Base-by-base conservation (phyloP, 2,329 filamentous ascomycete species). In the Fusarium lyarnte region DNA sequence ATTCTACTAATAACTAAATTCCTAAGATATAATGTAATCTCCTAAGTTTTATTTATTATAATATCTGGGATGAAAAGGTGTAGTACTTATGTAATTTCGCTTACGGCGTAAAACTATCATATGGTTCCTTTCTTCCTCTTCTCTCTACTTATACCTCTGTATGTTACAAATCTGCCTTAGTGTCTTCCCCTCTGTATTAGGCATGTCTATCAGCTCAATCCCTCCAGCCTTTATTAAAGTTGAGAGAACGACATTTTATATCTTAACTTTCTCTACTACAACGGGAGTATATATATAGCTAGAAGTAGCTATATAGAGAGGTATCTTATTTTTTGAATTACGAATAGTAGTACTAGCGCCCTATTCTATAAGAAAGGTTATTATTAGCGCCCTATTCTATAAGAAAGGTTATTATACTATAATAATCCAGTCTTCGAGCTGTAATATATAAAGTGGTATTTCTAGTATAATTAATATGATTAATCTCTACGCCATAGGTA, bases 41-140 rank as follows among this genome's bases (percentile, higher is more conserved):
- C 8, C 27, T 6, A 29, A 29, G 27, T 29, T 29, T 29, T 29
- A 29, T 29, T 8, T 6, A 29, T 29, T 8, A 29, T 29, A 29
- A 29, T 6, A 6, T 29, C 7, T 6, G 27, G 27, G 27, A 29
- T 29, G 5, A 8, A 29, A 4, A 29, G 27, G 27, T 29, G 27
- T 8, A 8, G 27, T 29, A 8, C 29, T 31, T 46, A 14, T 6
- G 2, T 12, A 6, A 12, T n/a, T n/a, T 12, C 10, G 21, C 8
- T 11, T 0, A 12, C 45, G 45, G 1, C 21, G 21, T 3, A 0
- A 19, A 3, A 8, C 12, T n/a, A 47, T 17, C 21, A 47, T 0
- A 0, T 4, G 6, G 1, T 6, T 6, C 13, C 14, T 47, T 2
- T 46, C 3, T 2, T 46, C 43, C 16, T n/a, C 6, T 11, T 29